Evolutionary conservation across 2,329 filamentous ascomycete genomes (phyloP).

Genomic region (Westerdykella ornata): DNA sequence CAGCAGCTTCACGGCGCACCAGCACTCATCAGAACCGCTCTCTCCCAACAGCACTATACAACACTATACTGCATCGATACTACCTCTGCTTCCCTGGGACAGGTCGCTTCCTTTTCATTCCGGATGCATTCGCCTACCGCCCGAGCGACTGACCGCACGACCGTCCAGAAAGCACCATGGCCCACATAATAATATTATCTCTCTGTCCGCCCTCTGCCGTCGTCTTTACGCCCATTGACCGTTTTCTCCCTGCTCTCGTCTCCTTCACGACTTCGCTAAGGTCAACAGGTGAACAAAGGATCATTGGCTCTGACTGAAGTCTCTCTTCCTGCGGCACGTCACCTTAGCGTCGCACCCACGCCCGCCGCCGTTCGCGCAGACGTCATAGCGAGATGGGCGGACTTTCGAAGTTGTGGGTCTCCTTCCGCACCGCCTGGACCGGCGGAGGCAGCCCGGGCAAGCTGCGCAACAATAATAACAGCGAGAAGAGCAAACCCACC

Average conservation of each 20-base stretch:
- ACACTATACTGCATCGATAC: constrained; percentile 24
- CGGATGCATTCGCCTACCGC: constrained; percentile 10
- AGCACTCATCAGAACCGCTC: constrained; percentile 11
- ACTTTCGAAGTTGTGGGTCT: constrained; percentile 32
- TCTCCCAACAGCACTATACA: constrained; percentile 16
- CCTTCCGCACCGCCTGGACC: constrained; percentile 16
- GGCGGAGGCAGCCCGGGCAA: constrained; percentile 11
- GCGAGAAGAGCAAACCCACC: constrained; percentile 7
- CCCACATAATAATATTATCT: constrained; percentile 16
- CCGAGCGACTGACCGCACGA: constrained; percentile 15
- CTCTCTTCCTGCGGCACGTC: neutral
- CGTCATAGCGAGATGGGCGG: constrained; percentile 24
- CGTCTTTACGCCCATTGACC: neutral
- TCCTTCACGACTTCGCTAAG: neutral
- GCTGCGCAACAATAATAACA: constrained; percentile 8
- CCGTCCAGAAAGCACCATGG: constrained; percentile 6
- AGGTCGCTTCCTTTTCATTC: constrained; percentile 11
- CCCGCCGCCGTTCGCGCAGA: constrained; percentile 4
- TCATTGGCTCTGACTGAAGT: neutral
- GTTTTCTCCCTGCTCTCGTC: neutral
- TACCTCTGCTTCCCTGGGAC: constrained; percentile 8
- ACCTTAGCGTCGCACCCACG: neutral
- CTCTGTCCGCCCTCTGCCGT: constrained; percentile 3
- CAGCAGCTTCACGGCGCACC: neutral
- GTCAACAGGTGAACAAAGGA: neutral